Evolutionary conservation across 1,139 yeast genomes (phyloP).

Genomic region (Suhomyces maxii): DNA sequence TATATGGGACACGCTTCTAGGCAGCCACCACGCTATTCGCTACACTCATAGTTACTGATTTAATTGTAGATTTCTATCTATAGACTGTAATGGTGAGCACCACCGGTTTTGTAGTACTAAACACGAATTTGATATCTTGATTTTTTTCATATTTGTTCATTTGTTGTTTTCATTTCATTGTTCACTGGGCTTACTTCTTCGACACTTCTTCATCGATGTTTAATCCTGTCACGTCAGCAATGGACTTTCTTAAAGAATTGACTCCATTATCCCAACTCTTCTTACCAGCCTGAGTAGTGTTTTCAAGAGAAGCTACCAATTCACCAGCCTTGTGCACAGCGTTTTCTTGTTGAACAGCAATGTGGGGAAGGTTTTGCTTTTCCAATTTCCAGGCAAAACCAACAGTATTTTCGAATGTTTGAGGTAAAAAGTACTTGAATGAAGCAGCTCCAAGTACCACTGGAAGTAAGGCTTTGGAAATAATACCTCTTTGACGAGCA

Average conservation of each 20-base stretch:
- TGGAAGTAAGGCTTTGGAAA: slow-evolving; percentile 64
- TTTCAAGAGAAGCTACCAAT: slow-evolving; percentile 44
- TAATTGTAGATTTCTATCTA: too few relatives aligned
- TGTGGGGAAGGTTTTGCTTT: slow-evolving; percentile 58
- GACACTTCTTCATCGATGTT: slow-evolving; percentile 63
- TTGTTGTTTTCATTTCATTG: not conserved
- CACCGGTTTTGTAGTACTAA: too few relatives aligned
- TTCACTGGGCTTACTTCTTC: slow-evolving; percentile 43
- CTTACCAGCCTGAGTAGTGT: slow-evolving; percentile 38
- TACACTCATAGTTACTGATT: too few relatives aligned
- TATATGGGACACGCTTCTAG: too few relatives aligned
- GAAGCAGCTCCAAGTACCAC: slow-evolving; percentile 65
- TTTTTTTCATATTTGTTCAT: too few relatives aligned
- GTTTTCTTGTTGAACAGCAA: slow-evolving; percentile 64
- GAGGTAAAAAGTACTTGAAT: slow-evolving; percentile 74
- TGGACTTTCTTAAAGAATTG: slow-evolving; percentile 44
- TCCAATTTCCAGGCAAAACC: slow-evolving; percentile 67
- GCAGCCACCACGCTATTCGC: too few relatives aligned
- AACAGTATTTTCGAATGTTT: slow-evolving; percentile 67
- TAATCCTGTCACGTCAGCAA: slow-evolving; percentile 68
- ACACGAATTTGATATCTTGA: too few relatives aligned
- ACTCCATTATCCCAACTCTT: slow-evolving; percentile 40
- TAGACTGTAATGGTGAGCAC: too few relatives aligned
- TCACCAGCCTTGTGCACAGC: slow-evolving; percentile 49
- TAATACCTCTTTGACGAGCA: slow-evolving; percentile 67